Conservation (phyloP, 2,329 filamentous ascomycete species). For the Ascochyta koolunga region DNA sequence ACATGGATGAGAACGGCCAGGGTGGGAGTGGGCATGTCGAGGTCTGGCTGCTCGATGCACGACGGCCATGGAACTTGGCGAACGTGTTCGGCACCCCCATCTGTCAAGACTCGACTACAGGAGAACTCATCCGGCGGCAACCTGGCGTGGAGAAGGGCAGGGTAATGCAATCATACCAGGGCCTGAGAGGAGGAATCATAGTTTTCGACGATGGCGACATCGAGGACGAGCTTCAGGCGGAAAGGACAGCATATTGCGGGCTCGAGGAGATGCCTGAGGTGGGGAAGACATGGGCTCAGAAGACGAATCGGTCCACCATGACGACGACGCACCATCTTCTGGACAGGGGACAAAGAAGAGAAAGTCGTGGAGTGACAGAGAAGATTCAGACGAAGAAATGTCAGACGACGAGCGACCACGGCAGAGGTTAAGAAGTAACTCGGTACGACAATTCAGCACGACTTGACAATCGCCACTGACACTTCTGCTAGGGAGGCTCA, state of each 20-base stretch:
- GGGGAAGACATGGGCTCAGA: slow-evolving; percentile 73
- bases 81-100: slow-evolving; percentile 82
- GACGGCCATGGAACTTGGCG: slow-evolving; percentile 90
- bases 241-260: slow-evolving; percentile 84
- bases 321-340: slow-evolving; percentile 41
- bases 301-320: slow-evolving; percentile 56
- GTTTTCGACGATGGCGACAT: slow-evolving; percentile 98
- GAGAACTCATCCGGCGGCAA: slow-evolving; percentile 58
- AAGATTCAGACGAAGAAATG: slow-evolving; percentile 65
- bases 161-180: slow-evolving; percentile 73
- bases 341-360: slow-evolving; percentile 48
- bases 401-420: slow-evolving; percentile 77
- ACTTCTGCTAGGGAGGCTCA: slow-evolving; percentile 54
- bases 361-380: slow-evolving; percentile 60
- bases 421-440: slow-evolving; percentile 86
- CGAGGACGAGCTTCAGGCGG: slow-evolving; percentile 74
- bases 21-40: slow-evolving; percentile 80
- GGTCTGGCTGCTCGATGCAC: slow-evolving; percentile 91
- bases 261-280: slow-evolving; percentile 89
- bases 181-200: slow-evolving; percentile 84
- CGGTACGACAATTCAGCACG: slow-evolving; percentile 59
- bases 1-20: slow-evolving; percentile 67
- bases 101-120: slow-evolving; percentile 53
- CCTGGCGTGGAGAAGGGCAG: slow-evolving; percentile 74
- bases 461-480: slow-evolving; percentile 7